Conservation (phyloP, 371 early-diverging fungal genomes). For the Saksenaea oblongispora region DNA sequence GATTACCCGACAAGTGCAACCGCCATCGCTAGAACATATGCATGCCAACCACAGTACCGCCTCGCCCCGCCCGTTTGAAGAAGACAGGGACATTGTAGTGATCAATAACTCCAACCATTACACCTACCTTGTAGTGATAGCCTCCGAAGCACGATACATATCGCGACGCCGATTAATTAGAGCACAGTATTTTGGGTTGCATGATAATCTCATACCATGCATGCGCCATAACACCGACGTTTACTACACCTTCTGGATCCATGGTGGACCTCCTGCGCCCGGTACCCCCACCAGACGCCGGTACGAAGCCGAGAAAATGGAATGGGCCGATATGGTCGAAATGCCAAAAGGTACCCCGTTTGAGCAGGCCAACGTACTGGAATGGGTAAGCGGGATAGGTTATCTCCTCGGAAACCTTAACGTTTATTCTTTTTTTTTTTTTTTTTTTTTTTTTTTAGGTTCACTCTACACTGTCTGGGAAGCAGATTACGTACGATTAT, state of each 20-base stretch:
- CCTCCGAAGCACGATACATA: conserved; percentile 39
- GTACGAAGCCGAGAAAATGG: conserved; percentile 58
- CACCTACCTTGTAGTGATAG: conserved; percentile 51
- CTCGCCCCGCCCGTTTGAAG: conserved; percentile 12
- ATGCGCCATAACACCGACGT: conserved; percentile 39
- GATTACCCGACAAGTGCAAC: neutral
- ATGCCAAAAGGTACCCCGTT: conserved; percentile 16
- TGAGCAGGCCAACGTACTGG: conserved; percentile 30
- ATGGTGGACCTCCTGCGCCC: conserved; percentile 35
- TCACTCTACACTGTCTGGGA: conserved; percentile 20
- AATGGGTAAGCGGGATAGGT: conserved; percentile 35
- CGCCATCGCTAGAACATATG: neutral
- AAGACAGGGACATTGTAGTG: conserved; percentile 17
- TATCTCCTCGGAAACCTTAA: neutral
- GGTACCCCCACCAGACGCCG: conserved; percentile 39
- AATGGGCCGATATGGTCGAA: conserved; percentile 47
- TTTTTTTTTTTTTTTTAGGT: conserved; percentile 15
- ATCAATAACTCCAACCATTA: conserved; percentile 41
- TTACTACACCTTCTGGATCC: conserved; percentile 53
- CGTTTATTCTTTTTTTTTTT: neutral
- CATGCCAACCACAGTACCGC: conserved; percentile 10
- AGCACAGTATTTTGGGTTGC: conserved; percentile 51
- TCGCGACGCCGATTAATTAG: conserved; percentile 48
- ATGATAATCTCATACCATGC: conserved; percentile 51
- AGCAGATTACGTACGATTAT: conserved; percentile 31